These are phyloP conservation scores for Cercospora zeae-maydis DNA, from an alignment of 2,329 filamentous ascomycete species.

Conservation along the genomic window DNA sequence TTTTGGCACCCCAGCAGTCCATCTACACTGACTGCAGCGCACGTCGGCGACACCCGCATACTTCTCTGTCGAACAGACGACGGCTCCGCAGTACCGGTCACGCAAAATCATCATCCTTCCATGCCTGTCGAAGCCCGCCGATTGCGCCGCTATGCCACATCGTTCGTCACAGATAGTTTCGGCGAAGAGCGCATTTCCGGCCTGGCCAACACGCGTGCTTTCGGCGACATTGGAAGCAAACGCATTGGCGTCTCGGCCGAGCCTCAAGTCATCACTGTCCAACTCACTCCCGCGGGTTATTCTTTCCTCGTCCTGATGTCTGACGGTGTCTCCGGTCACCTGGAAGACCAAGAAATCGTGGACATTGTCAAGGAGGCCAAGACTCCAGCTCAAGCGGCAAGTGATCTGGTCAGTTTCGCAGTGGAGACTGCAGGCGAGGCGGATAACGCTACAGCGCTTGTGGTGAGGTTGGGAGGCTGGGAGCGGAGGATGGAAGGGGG, in stretches of 20 bases:
- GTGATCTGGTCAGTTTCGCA: slow-evolving; percentile 77
- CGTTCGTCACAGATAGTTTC: slow-evolving; percentile 92
- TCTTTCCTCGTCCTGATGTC: slow-evolving; percentile 83
- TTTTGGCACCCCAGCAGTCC: slow-evolving; percentile 92
- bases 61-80: slow-evolving; percentile 83
- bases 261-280: slow-evolving; percentile 76
- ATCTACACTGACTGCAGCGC: slow-evolving; percentile 78
- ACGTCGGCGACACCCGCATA: slow-evolving; percentile 90
- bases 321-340: slow-evolving; percentile 81
- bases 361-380: slow-evolving; percentile 91
- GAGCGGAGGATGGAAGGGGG: slow-evolving; percentile 76
- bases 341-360: slow-evolving; percentile 91
- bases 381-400: slow-evolving; percentile 82
- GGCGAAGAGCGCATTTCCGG: slow-evolving; percentile 94
- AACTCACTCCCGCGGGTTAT: slow-evolving; percentile 79
- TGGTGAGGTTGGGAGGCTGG: slow-evolving; percentile 62
- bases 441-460: slow-evolving; percentile 63
- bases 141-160: slow-evolving; percentile 78
- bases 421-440: slow-evolving; percentile 70
- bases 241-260: slow-evolving; percentile 92
- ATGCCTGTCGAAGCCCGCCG: slow-evolving; percentile 77
- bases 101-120: slow-evolving; percentile 89
- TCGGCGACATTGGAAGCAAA: slow-evolving; percentile 89
- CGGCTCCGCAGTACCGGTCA: slow-evolving; percentile 74
- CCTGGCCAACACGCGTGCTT: slow-evolving; percentile 87